Base-by-base conservation (phyloP, 2,329 filamentous ascomycete genomes). In the Fusarium coffeatum region DNA sequence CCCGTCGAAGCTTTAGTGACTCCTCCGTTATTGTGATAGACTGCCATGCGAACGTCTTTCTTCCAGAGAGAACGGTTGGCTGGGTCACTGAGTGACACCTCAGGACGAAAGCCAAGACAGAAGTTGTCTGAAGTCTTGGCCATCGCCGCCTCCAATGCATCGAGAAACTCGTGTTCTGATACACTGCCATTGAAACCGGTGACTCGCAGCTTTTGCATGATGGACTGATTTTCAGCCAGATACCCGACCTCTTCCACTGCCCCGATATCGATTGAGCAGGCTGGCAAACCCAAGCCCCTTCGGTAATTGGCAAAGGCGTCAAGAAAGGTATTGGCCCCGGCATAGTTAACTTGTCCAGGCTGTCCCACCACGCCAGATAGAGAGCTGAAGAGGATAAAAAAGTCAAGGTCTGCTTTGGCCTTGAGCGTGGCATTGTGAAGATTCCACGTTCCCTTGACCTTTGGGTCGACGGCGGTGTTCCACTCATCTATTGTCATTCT, bases 11-110 rank as follows among this genome's bases (percentile, higher is more conserved):
- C 5, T 13, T 15, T n/a, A 8, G n/a, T 10, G 4, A 23, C n/a
- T 28, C 15, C 23, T n/a, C 40, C 40, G 7, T 55, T 59, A 11
- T 59, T 55, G 6, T 59, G 56, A 10, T 45, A 59, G 2, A 25
- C 56, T 12, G 56, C 49, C 56, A 59, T 59, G 11, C 56, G 40
- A 8, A 59, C 45, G 5, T 59, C 56, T 10, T 59, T 59, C n/a
- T 59, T 59, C 55, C 55, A 59, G 5, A 37, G 22, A 13, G 56
- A 59, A 2, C 56, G 40, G 12, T 59, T 59, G 2, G 49, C 28
- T 1, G 56, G 40, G 16, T 55, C 49, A 11, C 28, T 37, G 5
- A 59, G 41, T 4, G 49, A 55, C 6, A 59, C n/a, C 6, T 59
- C 42, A 2, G 49, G 42, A 2, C 56, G 49, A 3, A 59, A 34